Evolutionary conservation across 768 basidiomycete species (phyloP).

Genomic region (Russula earlei): DNA sequence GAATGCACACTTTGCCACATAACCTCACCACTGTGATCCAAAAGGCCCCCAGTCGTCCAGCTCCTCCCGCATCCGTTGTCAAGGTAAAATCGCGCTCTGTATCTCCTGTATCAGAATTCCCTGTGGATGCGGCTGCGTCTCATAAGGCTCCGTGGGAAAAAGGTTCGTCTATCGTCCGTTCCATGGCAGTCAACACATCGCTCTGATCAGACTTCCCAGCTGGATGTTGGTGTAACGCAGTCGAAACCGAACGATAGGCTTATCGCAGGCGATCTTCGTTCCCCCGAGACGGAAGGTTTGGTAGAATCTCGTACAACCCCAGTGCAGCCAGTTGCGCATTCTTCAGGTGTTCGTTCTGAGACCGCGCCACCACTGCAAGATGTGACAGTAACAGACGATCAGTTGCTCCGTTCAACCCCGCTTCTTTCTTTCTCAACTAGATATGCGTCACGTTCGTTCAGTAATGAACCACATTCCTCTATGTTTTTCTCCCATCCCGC

Average conservation of each 20-base stretch:
- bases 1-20: not conserved
- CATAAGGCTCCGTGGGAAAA: not conserved
- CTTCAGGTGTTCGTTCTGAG: not conserved
- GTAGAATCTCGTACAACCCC: not conserved
- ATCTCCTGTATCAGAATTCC: not conserved
- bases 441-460: not conserved
- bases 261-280: not conserved
- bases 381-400: not conserved
- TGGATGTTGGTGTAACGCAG: not conserved
- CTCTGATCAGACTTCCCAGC: not conserved
- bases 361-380: not conserved
- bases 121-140: not conserved
- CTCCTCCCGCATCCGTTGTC: not conserved
- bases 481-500: not conserved
- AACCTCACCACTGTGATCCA: not conserved
- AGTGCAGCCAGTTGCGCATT: not conserved
- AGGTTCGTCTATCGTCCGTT: not conserved
- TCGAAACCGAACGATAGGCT: not conserved
- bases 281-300: not conserved
- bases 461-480: not conserved
- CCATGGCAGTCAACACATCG: not conserved
- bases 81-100: not conserved
- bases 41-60: not conserved
- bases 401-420: not conserved
- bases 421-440: not conserved